A percentile compares a stretch with the other conserved stretches of the same genome.
Evolutionary conservation across 192 early-diverging fungal species (phyloP).

Genomic region (Funneliformis mosseae): DNA sequence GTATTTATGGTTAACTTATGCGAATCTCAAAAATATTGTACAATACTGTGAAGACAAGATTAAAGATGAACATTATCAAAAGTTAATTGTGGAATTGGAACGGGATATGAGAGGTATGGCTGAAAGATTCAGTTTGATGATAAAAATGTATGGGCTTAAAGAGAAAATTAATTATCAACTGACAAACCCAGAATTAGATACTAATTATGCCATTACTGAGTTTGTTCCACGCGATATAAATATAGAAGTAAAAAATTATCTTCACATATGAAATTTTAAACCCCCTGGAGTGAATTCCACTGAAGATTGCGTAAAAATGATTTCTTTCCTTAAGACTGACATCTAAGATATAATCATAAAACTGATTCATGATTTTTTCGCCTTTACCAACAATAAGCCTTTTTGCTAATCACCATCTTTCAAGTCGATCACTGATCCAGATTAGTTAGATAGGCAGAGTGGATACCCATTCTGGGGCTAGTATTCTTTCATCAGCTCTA

Average conservation of each 20-base stretch:
- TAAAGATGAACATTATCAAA: slow-evolving; percentile 12
- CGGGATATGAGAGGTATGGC: slow-evolving; percentile 12
- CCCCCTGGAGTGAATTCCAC: neutral
- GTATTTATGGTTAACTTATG: slow-evolving; percentile 15
- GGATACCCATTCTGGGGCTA: too few relatives aligned
- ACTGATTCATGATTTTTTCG: too few relatives aligned
- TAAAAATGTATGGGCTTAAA: slow-evolving; percentile 6
- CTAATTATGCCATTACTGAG: neutral
- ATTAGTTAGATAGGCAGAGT: too few relatives aligned
- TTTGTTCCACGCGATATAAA: slow-evolving; percentile 4
- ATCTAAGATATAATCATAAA: too few relatives aligned
- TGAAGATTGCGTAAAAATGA: neutral
- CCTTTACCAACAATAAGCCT: too few relatives aligned
- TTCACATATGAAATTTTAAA: slow-evolving; percentile 10
- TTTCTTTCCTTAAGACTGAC: neutral
- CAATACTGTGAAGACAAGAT: slow-evolving; percentile 20
- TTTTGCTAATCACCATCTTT: too few relatives aligned
- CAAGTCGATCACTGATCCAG: too few relatives aligned
- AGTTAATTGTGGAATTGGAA: slow-evolving; percentile 8
- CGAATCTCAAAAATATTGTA: slow-evolving; percentile 13
- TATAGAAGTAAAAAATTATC: slow-evolving; percentile 6
- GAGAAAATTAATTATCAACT: slow-evolving; percentile 13
- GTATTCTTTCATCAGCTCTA: too few relatives aligned
- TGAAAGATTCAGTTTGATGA: slow-evolving; percentile 12
- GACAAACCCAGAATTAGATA: neutral